Evolutionary conservation across 495 filamentous ascomycete species (phyloP), one percentile per base, ranked within the genome.

Genomic region (Aspergillus kassunensis): DNA sequence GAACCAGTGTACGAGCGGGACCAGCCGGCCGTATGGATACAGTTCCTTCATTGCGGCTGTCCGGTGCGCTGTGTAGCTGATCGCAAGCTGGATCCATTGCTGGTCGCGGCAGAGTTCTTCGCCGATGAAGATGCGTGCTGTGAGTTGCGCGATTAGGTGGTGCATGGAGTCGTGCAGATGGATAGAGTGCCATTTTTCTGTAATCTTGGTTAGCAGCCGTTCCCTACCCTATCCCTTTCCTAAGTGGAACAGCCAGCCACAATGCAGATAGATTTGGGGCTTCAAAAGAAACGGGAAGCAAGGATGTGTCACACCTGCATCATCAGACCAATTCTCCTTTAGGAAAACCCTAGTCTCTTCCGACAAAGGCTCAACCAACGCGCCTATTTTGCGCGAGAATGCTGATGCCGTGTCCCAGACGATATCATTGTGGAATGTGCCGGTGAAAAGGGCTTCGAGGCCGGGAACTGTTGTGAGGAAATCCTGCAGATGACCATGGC

Each of bases 61-160:
- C 5, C 74, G 44, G 36, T 64, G 64, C 9, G 66, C 46, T 1
- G 74, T 72, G 51, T 73, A 80, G 4, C 61, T 60, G 39, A 70
- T 64, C 1, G 67, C 67, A 3, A 67, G 57, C 5, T 62, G 56
- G 6, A 79, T 60, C 60, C 76, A 72, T 0, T 65, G 62, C 6
- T 60, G 56, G 48, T 80, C 69, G 7, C 69, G 69, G 49, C 72
- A 75, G 9, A 78, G 43, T 0, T 62, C 58, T 0, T 52, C 56
- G 24, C 78, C 78, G 6, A 78, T 55, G 47, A 80, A 79, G n/a
- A 77, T 62, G 18, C 69, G 59, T 3, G 74, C 70, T 2, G 76
- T 75, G 9, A 75, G 60, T 13, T 72, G 71, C 11, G 73, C 71
- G 27, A 80, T 63, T n/a, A 77, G 41, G 6, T 67, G 51, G 20